A percentile compares a stretch with the other conserved stretches of the same genome.
phyloP scores from a whole-genome alignment of 192 early-diverging fungal genomes.

The Geosiphon pyriformis region DNA sequence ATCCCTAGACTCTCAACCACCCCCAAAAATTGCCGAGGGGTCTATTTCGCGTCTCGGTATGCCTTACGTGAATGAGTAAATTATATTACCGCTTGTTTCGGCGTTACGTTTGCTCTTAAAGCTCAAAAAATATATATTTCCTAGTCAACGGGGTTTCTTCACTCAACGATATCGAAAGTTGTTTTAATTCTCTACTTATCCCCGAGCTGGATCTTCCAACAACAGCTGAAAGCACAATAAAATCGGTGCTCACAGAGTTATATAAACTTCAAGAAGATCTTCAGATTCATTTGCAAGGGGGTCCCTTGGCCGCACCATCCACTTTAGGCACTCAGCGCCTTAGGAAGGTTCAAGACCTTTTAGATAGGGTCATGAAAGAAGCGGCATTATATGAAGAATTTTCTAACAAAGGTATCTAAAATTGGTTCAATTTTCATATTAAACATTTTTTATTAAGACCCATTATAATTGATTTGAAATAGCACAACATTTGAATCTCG shows the following conservation, averaged over 20 bases:
- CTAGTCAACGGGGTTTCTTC: conserved; percentile 54
- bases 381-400: conserved; percentile 59
- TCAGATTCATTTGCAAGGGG: conserved; percentile 57
- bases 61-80: too few species aligned
- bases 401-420: conserved; percentile 45
- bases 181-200: conserved; percentile 48
- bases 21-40: conserved; percentile 23
- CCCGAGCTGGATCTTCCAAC: conserved; percentile 51
- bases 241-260: conserved; percentile 41
- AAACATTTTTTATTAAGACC: background rate
- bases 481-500: conserved; percentile 51
- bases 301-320: conserved; percentile 39
- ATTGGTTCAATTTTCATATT: background rate
- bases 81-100: too few species aligned
- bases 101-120: too few species aligned
- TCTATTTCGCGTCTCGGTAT: conserved; percentile 25
- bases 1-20: conserved; percentile 8
- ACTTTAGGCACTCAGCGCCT: conserved; percentile 39
- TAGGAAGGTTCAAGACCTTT: conserved; percentile 39
- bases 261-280: conserved; percentile 55
- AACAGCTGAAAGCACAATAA: conserved; percentile 49
- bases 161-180: conserved; percentile 45
- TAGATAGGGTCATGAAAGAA: conserved; percentile 49
- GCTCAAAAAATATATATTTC: conserved; percentile 27
- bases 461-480: background rate